Evolutionary conservation across 2,329 filamentous ascomycete species (phyloP).

Genomic region (Penicillium capsulatum): DNA sequence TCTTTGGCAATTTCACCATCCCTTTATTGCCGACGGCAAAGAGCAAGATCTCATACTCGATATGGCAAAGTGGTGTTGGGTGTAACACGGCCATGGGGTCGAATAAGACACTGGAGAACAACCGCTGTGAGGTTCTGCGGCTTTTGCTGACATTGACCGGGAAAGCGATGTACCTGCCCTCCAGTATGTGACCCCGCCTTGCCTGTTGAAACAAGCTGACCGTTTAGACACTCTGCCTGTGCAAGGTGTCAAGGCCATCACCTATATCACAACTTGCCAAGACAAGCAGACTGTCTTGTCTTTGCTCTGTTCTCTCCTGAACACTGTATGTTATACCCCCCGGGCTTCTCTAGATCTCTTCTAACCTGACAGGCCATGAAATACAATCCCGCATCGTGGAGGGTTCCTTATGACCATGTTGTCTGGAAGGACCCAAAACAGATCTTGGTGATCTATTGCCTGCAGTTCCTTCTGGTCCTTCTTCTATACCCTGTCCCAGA

Average conservation of each 20-base stretch:
- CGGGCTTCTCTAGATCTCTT: not conserved
- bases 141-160: constrained; percentile 80
- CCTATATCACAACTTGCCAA: constrained; percentile 79
- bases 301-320: constrained; percentile 84
- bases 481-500: constrained; percentile 87
- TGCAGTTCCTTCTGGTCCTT: constrained; percentile 83
- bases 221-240: constrained; percentile 63
- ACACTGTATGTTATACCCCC: constrained; percentile 63
- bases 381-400: constrained; percentile 92
- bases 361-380: constrained; percentile 68
- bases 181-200: constrained; percentile 48
- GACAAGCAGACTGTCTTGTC: constrained; percentile 92
- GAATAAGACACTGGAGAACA: constrained; percentile 88
- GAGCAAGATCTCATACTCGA: constrained; percentile 81
- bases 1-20: constrained; percentile 86
- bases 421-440: constrained; percentile 90
- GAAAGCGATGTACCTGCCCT: constrained; percentile 88
- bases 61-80: constrained; percentile 97
- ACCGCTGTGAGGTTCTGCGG: constrained; percentile 83
- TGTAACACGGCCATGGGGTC: constrained; percentile 86
- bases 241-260: constrained; percentile 76
- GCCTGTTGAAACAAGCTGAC: constrained; percentile 4
- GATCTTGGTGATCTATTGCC: constrained; percentile 81
- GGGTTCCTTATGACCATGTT: constrained; percentile 87
- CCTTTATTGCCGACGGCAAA: constrained; percentile 67